Percentiles rank a stretch among this genome's conserved stretches.
These are phyloP conservation scores for Physaria fendleri DNA, from an alignment of 345 rosid genomes.

Conservation along the genomic window DNA sequence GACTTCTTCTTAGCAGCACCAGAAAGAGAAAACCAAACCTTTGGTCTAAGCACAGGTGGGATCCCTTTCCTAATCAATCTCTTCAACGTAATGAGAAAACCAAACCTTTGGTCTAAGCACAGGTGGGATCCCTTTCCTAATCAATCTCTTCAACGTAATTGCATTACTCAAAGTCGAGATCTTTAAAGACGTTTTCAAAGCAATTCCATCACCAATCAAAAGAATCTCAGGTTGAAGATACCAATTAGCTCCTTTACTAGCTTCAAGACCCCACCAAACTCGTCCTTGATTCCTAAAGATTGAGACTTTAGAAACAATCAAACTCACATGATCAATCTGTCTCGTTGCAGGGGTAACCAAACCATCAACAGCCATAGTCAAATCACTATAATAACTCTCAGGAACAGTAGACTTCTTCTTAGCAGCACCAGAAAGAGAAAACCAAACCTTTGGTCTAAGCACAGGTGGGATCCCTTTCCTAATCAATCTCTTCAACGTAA, in stretches of 20 bases:
- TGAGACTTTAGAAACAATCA: background rate
- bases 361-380: constrained; percentile 85
- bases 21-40: constrained; percentile 96
- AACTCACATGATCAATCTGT: constrained; percentile 98
- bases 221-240: constrained; percentile 76
- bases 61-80: constrained; percentile 93
- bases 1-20: constrained; percentile 99
- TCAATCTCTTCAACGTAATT: too few relatives aligned
- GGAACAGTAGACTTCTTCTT: constrained; percentile 99
- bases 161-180: constrained; percentile 74
- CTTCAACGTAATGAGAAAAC: too few relatives aligned
- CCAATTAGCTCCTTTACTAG: constrained; percentile 99
- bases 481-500: constrained; percentile 81
- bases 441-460: constrained; percentile 96
- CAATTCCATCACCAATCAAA: constrained; percentile 59
- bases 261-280: constrained; percentile 98
- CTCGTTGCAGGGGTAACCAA: constrained; percentile 87
- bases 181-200: constrained; percentile 76
- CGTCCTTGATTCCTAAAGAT: constrained; percentile 77
- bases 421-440: constrained; percentile 96
- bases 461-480: constrained; percentile 98
- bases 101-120: too few relatives aligned
- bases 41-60: constrained; percentile 92
- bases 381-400: constrained; percentile 83
- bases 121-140: too few relatives aligned